Percentiles rank a stretch among this genome's conserved stretches.
Evolutionary conservation across 805 yeast genomes (phyloP).

Genomic region (Metschnikowia henanensis): DNA sequence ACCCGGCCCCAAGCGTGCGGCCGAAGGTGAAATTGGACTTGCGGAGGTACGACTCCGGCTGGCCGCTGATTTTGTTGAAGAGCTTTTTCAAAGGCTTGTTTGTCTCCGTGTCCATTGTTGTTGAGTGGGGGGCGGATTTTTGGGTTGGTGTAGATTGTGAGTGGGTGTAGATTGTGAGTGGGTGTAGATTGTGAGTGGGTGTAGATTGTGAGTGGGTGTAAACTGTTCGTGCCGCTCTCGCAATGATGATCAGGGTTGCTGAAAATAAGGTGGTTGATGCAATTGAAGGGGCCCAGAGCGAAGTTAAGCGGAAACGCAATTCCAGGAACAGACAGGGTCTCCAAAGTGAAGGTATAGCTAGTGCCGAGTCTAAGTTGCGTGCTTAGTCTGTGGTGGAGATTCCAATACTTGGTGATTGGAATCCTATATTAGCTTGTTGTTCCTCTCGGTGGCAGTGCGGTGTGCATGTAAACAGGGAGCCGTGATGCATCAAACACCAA

Average conservation of each 20-base stretch:
- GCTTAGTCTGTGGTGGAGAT: no score
- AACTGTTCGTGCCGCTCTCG: no score
- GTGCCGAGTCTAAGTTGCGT: no score
- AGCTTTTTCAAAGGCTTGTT: conserved; percentile 28
- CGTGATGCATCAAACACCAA: no score
- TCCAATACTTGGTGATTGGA: no score
- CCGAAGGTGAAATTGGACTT: conserved; percentile 76
- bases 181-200: background rate
- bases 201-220: no score
- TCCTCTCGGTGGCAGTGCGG: background rate
- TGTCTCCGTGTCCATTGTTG: conserved; percentile 3
- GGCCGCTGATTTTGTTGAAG: conserved; percentile 63
- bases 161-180: background rate
- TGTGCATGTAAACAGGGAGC: background rate
- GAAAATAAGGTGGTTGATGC: no score
- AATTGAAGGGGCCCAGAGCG: no score
- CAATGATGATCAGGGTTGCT: no score
- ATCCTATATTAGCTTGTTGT: background rate
- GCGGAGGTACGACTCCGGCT: conserved; percentile 66
- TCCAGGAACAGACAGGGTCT: no score
- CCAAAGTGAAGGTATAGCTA: no score
- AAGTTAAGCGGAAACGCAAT: no score
- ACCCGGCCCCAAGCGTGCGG: conserved; percentile 89
- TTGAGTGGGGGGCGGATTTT: background rate
- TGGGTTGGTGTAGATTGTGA: background rate